These are phyloP conservation scores for Mycena pura DNA, from an alignment of 768 basidiomycete genomes.

Conservation along the genomic window DNA sequence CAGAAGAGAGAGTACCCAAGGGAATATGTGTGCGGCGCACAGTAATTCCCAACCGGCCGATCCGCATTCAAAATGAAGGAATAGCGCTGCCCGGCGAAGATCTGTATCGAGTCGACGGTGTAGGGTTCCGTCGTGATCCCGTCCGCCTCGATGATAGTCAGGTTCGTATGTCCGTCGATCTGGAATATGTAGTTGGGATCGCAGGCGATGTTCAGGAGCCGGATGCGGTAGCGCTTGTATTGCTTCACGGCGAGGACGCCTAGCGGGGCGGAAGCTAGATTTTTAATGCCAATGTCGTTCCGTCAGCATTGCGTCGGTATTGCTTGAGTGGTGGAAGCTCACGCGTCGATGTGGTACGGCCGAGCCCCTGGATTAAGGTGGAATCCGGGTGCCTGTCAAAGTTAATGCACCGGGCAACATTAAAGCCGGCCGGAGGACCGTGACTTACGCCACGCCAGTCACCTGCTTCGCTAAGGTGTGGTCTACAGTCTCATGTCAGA, in stretches of 20 bases:
- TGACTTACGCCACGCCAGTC: constrained; percentile 10
- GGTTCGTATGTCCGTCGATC: constrained; percentile 35
- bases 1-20: neutral
- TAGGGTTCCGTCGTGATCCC: constrained; percentile 41
- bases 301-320: no score
- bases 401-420: no score
- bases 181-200: constrained; percentile 38
- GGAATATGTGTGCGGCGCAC: constrained; percentile 17
- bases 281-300: no score
- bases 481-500: no score
- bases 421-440: no score
- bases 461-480: constrained; percentile 19
- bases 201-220: constrained; percentile 39
- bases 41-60: constrained; percentile 48
- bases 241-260: constrained; percentile 45
- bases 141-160: constrained; percentile 52
- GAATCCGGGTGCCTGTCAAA: constrained; percentile 40
- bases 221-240: constrained; percentile 48
- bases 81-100: constrained; percentile 42
- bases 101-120: constrained; percentile 44
- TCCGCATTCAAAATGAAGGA: constrained; percentile 38
- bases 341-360: constrained; percentile 45
- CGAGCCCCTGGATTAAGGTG: constrained; percentile 54
- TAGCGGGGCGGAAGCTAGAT: constrained; percentile 39
- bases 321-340: no score